Evolutionary conservation across 495 filamentous ascomycete genomes (phyloP), one percentile per base, ranked within the genome.

Genomic region (Bacidia gigantensis): DNA sequence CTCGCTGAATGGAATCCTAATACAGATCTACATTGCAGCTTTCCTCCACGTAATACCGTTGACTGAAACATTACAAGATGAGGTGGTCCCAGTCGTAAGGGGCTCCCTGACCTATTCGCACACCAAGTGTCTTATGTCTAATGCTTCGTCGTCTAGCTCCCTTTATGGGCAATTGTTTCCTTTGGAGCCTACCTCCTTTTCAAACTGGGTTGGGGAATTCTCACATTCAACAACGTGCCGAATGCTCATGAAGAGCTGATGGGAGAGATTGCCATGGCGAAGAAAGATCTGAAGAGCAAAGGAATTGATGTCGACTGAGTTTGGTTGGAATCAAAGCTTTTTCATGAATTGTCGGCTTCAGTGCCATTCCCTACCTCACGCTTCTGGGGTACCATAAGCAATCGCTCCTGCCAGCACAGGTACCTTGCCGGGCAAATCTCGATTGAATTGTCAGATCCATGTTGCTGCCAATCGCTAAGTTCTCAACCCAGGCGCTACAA

Each of bases 201-300:
- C 72, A 87, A 87, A 56, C 78, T 98, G 24, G 92, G 92, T 48
- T 80, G 80, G 72, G 90, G 90, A 38, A 85, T 98, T 57, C 73
- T 94, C 59, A 95, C 89, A 35, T 98, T 98, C 76, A 88, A 93
- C 70, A 87, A 97, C 69, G 88, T 92, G 11, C 90, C 93, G 48
- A 80, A 86, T 56, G 92, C 92, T 52, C 84, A 96, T 66, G 75
- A 81, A 58, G 90, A 95, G 69, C 69, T 98, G 57, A 86, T 95
- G 73, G 80, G 73, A 64, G 70, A 77, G 59, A 75, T 77, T 44
- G 69, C 70, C 48, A 68, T 66, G 55, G 73, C 73, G 53, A 73
- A 69, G 63, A 59, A 66, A 12, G 74, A 76, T 46, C 56, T 77
- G 62, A 73, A 67, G 57, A 59, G 58, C 54, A 67, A 62, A 49